A percentile compares a stretch with the other conserved stretches of the same genome.
Evolutionary conservation across 345 rosid species (phyloP).

Genomic region (Aquilaria yunnanensis): DNA sequence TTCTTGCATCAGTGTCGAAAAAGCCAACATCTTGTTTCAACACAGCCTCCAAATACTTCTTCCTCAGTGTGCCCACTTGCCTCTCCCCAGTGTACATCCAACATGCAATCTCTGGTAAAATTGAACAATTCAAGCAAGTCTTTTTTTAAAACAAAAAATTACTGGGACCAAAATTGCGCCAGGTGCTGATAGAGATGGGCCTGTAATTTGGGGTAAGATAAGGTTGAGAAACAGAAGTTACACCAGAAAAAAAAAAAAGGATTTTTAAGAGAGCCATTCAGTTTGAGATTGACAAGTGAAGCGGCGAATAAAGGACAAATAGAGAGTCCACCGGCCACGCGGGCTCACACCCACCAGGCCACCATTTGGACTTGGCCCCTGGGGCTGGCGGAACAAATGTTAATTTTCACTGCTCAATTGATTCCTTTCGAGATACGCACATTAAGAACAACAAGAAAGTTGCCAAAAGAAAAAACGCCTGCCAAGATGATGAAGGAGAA

Average conservation of each 20-base stretch:
- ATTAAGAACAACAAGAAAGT: no score
- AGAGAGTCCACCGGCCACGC: conserved; percentile 46
- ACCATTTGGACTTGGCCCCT: conserved; percentile 5
- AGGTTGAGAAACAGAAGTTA: not conserved
- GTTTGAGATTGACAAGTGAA: conserved; percentile 22
- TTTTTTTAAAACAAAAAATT: conserved; percentile 2
- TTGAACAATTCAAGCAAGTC: not conserved
- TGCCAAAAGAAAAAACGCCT: not conserved
- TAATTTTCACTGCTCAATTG: not conserved
- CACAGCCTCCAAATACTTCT: conserved; percentile 93
- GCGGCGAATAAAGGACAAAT: conserved; percentile 28
- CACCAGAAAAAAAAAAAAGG: conserved; percentile 16
- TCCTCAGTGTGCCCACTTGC: conserved; percentile 85
- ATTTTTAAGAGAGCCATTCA: not conserved
- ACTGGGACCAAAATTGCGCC: not conserved
- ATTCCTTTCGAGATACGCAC: conserved; percentile 4
- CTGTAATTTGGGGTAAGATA: not conserved
- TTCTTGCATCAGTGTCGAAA: conserved; percentile 98
- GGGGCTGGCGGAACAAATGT: not conserved
- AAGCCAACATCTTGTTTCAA: conserved; percentile 96
- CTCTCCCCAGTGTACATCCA: conserved; percentile 99
- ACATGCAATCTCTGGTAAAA: conserved; percentile 76
- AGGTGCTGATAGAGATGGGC: conserved; percentile 24
- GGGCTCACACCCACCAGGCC: conserved; percentile 27
- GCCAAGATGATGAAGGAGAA: conserved; percentile 1